Base-by-base conservation (phyloP, 2,329 filamentous ascomycete species). In the Neopestalotiopsis clavispora region DNA sequence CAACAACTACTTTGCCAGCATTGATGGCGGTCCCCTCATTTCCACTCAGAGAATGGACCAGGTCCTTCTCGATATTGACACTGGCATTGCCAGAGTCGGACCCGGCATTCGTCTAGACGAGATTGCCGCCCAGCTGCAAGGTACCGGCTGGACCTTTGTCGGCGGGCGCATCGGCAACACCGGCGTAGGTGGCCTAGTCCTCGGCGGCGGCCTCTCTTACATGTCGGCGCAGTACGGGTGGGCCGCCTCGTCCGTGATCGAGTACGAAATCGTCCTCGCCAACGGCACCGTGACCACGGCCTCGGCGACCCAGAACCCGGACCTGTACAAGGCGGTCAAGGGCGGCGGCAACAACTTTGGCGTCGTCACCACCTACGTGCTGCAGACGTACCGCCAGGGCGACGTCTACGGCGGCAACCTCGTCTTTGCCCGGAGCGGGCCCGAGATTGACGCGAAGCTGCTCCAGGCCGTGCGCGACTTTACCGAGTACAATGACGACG, bases 261-360 rank as follows among this genome's bases (percentile, higher is more conserved):
- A 83, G 67, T 87, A 80, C 68, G 82, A 88, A 73, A 80, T 89
- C 52, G 86, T 90, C 2, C 81, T 88, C 1, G 82, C 84, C 5
- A 80, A 84, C 69, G 86, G 86, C 13, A 76, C 77, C 2, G 80
- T 88, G 40, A 77, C 85, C 30, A 84, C 81, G 3, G 86, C 83
- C 1, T 85, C 82, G 7, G 72, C 73, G 0, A 74, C 73, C 0
- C 71, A 80, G 2, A 80, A 89, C 68, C 52, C 80, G 0, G 86
- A 89, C 68, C 79, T 90, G 1, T 89, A 82, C 75, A 80, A 78
- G 66, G 86, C 86, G 0, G 80, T 89, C 4, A 84, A 84, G 68
- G 88, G 87, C 4, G 88, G 88, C n/a, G 83, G 84, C 10, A 87
- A 84, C 74, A 89, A 88, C 73, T 87, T 86, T 69, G 87, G 85